Percentiles rank a stretch among this genome's conserved stretches.
phyloP scores from a whole-genome alignment of 2,329 filamentous ascomycete genomes.

The Orbilia brochopaga region DNA sequence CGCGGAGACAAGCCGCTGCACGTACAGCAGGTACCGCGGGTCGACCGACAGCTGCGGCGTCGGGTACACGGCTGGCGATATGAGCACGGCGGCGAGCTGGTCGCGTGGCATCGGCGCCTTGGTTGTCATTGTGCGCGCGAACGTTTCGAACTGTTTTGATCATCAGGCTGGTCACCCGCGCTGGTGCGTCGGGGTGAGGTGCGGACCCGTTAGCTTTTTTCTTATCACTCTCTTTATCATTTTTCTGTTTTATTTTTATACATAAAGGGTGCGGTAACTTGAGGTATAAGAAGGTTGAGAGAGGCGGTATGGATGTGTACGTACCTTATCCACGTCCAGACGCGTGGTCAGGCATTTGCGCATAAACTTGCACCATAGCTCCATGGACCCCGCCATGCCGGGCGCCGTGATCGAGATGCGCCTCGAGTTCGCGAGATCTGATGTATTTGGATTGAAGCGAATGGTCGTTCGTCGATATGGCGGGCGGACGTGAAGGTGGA shows the following conservation, averaged over 20 bases:
- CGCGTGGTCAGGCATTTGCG: constrained; percentile 43
- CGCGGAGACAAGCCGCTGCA: constrained; percentile 64
- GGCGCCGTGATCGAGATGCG: neutral
- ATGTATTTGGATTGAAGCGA: no score
- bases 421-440: no score
- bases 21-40: constrained; percentile 66
- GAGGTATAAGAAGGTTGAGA: constrained; percentile 10
- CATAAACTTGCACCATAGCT: constrained; percentile 48
- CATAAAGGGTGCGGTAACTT: no score
- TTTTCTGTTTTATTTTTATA: no score
- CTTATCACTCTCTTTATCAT: constrained; percentile 27
- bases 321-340: constrained; percentile 47
- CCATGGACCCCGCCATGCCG: constrained; percentile 22
- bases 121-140: constrained; percentile 62
- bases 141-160: constrained; percentile 62
- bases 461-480: neutral
- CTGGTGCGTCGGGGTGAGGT: neutral
- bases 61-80: constrained; percentile 62
- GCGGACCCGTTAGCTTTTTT: constrained; percentile 32
- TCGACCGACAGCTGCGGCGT: constrained; percentile 63
- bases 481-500: neutral
- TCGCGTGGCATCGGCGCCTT: constrained; percentile 64
- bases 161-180: constrained; percentile 7
- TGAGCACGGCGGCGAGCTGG: constrained; percentile 66
- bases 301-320: neutral